Conservation (phyloP, 2,329 filamentous ascomycete genomes). For the Sordariomycetes sp. region DNA sequence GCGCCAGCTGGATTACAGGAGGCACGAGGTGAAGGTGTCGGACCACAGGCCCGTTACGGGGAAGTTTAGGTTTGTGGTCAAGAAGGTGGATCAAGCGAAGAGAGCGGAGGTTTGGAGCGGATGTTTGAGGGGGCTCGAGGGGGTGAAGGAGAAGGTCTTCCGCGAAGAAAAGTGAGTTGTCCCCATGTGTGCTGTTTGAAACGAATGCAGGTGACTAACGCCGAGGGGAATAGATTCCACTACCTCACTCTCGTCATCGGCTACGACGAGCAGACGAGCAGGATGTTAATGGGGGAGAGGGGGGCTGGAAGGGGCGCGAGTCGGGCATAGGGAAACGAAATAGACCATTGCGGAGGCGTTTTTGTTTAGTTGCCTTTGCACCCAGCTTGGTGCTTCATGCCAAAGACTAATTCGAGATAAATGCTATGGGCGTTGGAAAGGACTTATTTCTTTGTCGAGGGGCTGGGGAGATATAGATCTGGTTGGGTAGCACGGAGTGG, state of each 20-base stretch:
- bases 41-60: constrained; percentile 92
- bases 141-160: constrained; percentile 44
- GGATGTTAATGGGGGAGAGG: constrained; percentile 31
- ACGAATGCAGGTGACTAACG: background rate
- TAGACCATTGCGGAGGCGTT: background rate
- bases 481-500: background rate
- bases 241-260: constrained; percentile 42
- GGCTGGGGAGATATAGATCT: background rate
- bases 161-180: constrained; percentile 12
- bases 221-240: constrained; percentile 24
- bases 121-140: constrained; percentile 65
- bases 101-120: constrained; percentile 59
- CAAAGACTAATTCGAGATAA: background rate
- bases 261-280: constrained; percentile 41
- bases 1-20: constrained; percentile 75
- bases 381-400: background rate
- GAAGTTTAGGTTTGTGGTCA: constrained; percentile 71
- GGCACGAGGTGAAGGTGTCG: constrained; percentile 83
- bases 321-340: constrained; percentile 7
- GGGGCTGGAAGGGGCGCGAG: constrained; percentile 7
- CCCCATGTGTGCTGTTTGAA: background rate
- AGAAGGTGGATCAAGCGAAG: constrained; percentile 62
- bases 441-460: background rate
- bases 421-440: background rate
- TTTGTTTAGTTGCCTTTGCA: background rate